Evolutionary conservation across 2,329 filamentous ascomycete genomes (phyloP), one percentile per base, ranked within the genome.

Genomic region (Leptographium radiaticola): DNA sequence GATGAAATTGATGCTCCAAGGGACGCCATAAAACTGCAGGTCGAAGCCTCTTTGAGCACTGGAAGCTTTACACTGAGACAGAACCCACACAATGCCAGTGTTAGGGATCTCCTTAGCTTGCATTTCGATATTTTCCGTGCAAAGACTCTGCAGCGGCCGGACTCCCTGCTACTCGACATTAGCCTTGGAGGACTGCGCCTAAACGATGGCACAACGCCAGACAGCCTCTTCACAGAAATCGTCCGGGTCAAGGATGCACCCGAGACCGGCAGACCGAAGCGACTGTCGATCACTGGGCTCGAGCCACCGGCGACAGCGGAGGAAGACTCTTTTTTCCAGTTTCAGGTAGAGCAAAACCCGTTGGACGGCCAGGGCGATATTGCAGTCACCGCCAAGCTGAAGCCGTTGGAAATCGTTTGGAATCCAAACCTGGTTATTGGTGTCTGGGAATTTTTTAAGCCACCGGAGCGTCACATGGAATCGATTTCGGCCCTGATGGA

Each of bases 401-500:
- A 94, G 67, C 93, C 90, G 46, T 84, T 98, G 60, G 94, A 98
- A 66, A 86, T 99, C 53, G 89, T 98, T 30, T 98, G 95, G 79
- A 99, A 98, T 62, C 93, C 94, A 1, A 87, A 84, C 59, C 94
- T 97, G 60, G 77, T 97, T 0, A 83, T 95, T 7, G 90, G 93
- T 49, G 82, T 97, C 42, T 88, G 85, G 52, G 89, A 89, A 61
- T 99, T 98, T 72, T 98, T 99, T 74, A 86, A 91, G 58, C 93
- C 93, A 0, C 94, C 93, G 0, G 90, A 96, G 66, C 80, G 90
- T 51, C 94, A 98, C 65, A 96, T 98, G 90, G 93, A 98, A 65
- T 98, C 93, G 11, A 96, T 99, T 61, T 86, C 83, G 13, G 94
- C 93, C 2, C 76, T 99, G 54, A 88, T 99, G 83, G 94, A 98